These are phyloP conservation scores for Aspergillus brasiliensis DNA, from an alignment of 2,329 filamentous ascomycete genomes.

Conservation along the genomic window DNA sequence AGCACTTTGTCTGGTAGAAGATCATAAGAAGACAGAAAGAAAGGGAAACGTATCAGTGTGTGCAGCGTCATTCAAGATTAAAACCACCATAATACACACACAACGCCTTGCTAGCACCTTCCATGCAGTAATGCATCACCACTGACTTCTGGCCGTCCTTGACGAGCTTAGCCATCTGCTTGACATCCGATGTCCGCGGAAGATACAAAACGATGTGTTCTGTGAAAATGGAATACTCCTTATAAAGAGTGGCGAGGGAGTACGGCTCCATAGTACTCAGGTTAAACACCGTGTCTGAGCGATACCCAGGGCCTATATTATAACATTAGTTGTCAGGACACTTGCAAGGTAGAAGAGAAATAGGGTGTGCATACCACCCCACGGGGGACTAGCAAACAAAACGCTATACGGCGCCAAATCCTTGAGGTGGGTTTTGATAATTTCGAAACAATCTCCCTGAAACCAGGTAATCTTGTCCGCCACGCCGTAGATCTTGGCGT, in stretches of 20 bases:
- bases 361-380: constrained; percentile 64
- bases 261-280: constrained; percentile 88
- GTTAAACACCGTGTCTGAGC: constrained; percentile 72
- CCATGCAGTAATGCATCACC: constrained; percentile 87
- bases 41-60: no score
- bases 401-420: constrained; percentile 55
- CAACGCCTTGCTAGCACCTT: constrained; percentile 79
- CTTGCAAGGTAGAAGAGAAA: neutral
- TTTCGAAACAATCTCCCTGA: constrained; percentile 81
- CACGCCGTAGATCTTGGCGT: constrained; percentile 83
- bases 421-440: constrained; percentile 57
- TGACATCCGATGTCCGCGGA: constrained; percentile 79
- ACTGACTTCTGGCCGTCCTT: constrained; percentile 61
- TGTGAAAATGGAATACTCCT: constrained; percentile 57
- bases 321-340: neutral
- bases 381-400: constrained; percentile 72
- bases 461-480: constrained; percentile 80
- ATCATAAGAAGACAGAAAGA: no score
- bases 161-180: constrained; percentile 67
- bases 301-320: constrained; percentile 63
- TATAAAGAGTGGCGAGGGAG: constrained; percentile 64
- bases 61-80: constrained; percentile 31
- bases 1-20: no score
- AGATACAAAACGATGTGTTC: constrained; percentile 73
- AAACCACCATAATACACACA: constrained; percentile 63